A percentile compares a stretch with the other conserved stretches of the same genome.
Evolutionary conservation across 148 eudicot species (phyloP).

Genomic region (Silene latifolia): DNA sequence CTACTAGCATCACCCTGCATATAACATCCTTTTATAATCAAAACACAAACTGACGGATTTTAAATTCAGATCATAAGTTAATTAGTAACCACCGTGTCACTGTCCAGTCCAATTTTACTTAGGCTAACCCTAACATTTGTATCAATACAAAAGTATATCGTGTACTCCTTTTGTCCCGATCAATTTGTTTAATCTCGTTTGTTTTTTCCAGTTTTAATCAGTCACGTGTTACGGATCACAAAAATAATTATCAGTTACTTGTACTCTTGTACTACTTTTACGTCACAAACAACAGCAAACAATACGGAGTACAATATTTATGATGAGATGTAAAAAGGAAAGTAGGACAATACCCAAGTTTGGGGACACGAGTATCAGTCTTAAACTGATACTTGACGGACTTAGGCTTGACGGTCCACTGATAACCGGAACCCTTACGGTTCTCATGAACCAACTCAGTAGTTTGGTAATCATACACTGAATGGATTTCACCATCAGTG

Average conservation of each 20-base stretch:
- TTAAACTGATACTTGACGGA: constrained; percentile 80
- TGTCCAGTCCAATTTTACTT: too few species aligned
- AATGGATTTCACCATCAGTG: constrained; percentile 72
- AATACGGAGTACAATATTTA: too few species aligned
- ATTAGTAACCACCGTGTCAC: too few species aligned
- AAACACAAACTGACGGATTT: background rate
- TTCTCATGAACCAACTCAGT: constrained; percentile 91
- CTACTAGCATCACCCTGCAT: constrained; percentile 92
- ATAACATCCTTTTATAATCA: background rate
- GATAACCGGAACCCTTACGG: constrained; percentile 68
- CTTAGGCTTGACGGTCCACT: constrained; percentile 92
- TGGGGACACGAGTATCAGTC: constrained; percentile 72
- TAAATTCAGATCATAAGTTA: background rate
- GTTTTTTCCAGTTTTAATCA: too few species aligned
- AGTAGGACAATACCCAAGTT: constrained; percentile 56
- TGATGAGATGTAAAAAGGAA: too few species aligned
- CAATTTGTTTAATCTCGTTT: background rate
- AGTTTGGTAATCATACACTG: constrained; percentile 73
- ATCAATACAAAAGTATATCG: too few species aligned
- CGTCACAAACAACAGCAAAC: too few species aligned
- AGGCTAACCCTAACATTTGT: too few species aligned
- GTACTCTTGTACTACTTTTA: too few species aligned
- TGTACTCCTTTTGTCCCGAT: background rate
- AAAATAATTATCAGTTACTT: too few species aligned
- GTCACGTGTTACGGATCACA: too few species aligned